Conservation (phyloP, 352 stramenopile genomes). For the Peronosclerospora sorghi region DNA sequence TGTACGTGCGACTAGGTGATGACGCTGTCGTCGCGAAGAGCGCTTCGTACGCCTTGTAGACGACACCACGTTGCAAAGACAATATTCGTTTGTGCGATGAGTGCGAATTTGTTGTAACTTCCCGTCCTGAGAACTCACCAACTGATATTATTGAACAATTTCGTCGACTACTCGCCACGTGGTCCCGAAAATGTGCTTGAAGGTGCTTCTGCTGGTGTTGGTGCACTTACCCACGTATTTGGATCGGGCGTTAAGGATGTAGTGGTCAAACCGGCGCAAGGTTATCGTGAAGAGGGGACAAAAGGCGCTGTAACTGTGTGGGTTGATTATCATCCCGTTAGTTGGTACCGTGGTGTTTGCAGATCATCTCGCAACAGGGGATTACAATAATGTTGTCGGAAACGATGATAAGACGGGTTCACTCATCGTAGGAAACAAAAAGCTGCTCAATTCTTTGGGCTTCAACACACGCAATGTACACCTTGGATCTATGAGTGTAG, state of each 20-base stretch:
- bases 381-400: conserved; percentile 42
- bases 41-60: too few relatives aligned
- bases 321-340: conserved; percentile 42
- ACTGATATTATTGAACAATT: conserved; percentile 40
- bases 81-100: conserved; percentile 41
- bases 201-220: conserved; percentile 39
- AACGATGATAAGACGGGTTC: conserved; percentile 32
- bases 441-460: conserved; percentile 25
- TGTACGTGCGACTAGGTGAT: too few relatives aligned
- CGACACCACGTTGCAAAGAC: too few relatives aligned
- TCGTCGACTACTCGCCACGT: conserved; percentile 48
- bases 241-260: conserved; percentile 51
- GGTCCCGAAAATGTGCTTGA: conserved; percentile 42
- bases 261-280: conserved; percentile 42
- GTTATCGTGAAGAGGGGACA: conserved; percentile 46
- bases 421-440: conserved; percentile 37
- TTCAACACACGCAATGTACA: conserved; percentile 31
- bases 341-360: conserved; percentile 49
- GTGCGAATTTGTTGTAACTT: conserved; percentile 42
- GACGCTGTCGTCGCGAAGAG: too few relatives aligned
- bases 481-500: conserved; percentile 34
- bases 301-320: conserved; percentile 42
- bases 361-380: conserved; percentile 51
- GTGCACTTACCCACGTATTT: conserved; percentile 54
- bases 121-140: conserved; percentile 30